phyloP scores from a whole-genome alignment of 73 alveolate genomes.

The Tetrahymena borealis region DNA sequence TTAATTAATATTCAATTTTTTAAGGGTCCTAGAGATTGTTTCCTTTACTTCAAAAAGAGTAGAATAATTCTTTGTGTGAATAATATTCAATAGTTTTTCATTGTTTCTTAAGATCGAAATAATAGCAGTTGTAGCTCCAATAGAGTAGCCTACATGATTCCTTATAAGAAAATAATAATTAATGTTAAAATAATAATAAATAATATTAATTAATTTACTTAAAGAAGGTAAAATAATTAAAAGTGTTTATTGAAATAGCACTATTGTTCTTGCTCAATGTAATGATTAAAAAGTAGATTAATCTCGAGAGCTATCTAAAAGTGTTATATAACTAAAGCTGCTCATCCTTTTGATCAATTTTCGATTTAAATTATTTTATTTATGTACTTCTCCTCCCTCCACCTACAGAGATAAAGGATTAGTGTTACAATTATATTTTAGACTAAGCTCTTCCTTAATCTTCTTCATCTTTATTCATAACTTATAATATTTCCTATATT shows the following conservation, averaged over 20 bases:
- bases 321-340: neutral
- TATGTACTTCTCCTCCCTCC: neutral
- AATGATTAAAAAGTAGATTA: neutral
- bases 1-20: neutral
- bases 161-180: neutral
- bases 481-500: neutral
- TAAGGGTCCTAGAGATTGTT: neutral
- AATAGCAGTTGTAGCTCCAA: neutral
- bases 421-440: neutral
- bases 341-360: neutral
- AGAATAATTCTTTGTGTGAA: neutral
- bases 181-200: neutral
- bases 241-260: neutral
- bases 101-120: neutral
- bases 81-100: neutral
- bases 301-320: neutral
- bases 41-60: neutral
- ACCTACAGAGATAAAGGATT: neutral
- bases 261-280: neutral
- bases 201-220: neutral
- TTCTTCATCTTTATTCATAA: neutral
- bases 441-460: neutral
- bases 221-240: neutral
- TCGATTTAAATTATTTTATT: neutral
- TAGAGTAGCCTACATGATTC: neutral